Conservation (phyloP, 2,329 filamentous ascomycete species). For the Fusarium tjaetaba region DNA sequence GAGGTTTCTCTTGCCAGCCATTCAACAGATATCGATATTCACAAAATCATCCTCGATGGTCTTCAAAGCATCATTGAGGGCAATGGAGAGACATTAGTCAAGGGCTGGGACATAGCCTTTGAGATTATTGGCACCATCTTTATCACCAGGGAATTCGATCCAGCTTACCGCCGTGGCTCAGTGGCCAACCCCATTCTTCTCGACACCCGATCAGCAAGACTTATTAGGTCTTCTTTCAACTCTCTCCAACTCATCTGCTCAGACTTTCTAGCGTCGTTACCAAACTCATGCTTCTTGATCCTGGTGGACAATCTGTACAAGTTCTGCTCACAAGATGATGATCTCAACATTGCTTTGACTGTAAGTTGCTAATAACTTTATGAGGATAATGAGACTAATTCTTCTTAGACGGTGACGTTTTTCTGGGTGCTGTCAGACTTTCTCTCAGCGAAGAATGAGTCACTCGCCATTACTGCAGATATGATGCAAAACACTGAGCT, state of each 20-base stretch:
- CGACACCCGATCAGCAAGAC: conserved; percentile 71
- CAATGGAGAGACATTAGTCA: conserved; percentile 83
- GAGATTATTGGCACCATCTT: conserved; percentile 88
- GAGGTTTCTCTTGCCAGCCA: conserved; percentile 66
- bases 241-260: conserved; percentile 94
- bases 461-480: conserved; percentile 66
- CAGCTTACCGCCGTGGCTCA: conserved; percentile 48
- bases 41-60: conserved; percentile 81
- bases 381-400: conserved; percentile 1
- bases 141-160: conserved; percentile 52
- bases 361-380: conserved; percentile 56
- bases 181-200: conserved; percentile 50
- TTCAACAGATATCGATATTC: conserved; percentile 78
- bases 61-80: conserved; percentile 86
- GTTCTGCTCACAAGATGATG: conserved; percentile 89
- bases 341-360: conserved; percentile 94
- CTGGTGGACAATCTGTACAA: conserved; percentile 88
- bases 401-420: conserved; percentile 81
- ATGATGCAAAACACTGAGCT: conserved; percentile 62
- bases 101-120: conserved; percentile 88
- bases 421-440: conserved; percentile 97
- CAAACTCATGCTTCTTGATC: conserved; percentile 75
- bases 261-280: conserved; percentile 83
- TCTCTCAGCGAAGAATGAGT: conserved; percentile 69
- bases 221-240: conserved; percentile 87